Evolutionary conservation across 2,329 filamentous ascomycete genomes (phyloP).

Genomic region (Cordyceps cateniannulata): DNA sequence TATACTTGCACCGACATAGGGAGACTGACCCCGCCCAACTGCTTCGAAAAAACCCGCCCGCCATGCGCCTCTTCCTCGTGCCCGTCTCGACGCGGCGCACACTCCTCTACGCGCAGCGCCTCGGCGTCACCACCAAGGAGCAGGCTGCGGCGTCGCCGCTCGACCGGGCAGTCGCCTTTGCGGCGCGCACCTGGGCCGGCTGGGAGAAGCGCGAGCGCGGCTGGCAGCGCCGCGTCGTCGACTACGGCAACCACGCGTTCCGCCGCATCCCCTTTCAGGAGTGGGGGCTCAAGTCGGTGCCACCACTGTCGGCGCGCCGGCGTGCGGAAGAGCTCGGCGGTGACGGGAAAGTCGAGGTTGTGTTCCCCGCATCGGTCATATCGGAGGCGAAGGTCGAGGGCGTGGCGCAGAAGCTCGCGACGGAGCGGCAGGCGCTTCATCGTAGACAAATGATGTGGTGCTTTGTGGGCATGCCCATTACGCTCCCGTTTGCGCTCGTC

Average conservation of each 20-base stretch:
- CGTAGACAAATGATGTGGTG: conserved; percentile 73
- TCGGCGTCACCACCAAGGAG: conserved; percentile 49
- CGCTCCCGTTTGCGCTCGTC: conserved; percentile 73
- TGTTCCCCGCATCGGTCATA: conserved; percentile 70
- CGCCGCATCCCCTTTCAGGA: conserved; percentile 90
- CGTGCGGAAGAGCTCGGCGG: conserved; percentile 57
- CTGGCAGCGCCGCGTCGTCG: conserved; percentile 84
- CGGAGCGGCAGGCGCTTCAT: conserved; percentile 75
- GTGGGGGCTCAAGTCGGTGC: conserved; percentile 95
- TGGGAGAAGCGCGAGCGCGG: conserved; percentile 82
- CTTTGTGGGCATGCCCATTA: conserved; percentile 74
- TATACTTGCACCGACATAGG: too few relatives aligned
- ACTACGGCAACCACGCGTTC: conserved; percentile 79
- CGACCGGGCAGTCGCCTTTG: conserved; percentile 66
- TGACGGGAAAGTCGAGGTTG: conserved; percentile 61
- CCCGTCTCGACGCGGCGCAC: conserved; percentile 88
- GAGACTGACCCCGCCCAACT: too few relatives aligned
- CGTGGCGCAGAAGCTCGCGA: conserved; percentile 65
- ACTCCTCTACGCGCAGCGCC: conserved; percentile 83
- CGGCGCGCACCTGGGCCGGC: conserved; percentile 68
- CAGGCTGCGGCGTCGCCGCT: conserved; percentile 43
- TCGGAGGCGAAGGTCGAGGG: conserved; percentile 54
- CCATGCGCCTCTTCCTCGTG: conserved; percentile 89
- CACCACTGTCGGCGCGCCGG: conserved; percentile 65
- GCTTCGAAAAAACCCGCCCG: too few relatives aligned